Evolutionary conservation across 225 moss, liverwort and hornwort genomes (phyloP).

Genomic region (Physcomitrium patens): DNA sequence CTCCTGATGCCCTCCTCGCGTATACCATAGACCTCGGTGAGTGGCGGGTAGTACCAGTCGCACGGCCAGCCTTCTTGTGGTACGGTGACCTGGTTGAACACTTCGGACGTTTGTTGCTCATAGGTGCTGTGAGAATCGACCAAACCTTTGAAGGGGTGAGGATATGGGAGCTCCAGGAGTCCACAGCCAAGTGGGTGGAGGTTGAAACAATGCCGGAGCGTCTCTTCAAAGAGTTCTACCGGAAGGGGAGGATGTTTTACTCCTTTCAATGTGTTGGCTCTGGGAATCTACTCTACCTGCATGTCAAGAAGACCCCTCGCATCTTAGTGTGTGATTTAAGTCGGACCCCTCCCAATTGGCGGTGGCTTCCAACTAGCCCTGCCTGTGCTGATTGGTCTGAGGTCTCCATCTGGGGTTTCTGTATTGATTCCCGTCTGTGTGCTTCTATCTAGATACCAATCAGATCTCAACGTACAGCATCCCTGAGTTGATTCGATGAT

Average conservation of each 20-base stretch:
- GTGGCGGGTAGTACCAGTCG: constrained; percentile 56
- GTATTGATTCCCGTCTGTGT: constrained; percentile 56
- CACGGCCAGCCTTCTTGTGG: constrained; percentile 57
- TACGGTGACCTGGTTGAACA: constrained; percentile 63
- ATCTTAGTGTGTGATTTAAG: constrained; percentile 57
- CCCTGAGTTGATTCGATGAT: constrained; percentile 14
- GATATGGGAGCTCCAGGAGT: constrained; percentile 59
- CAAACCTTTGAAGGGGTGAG: constrained; percentile 64
- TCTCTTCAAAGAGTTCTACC: constrained; percentile 60
- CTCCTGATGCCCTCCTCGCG: constrained; percentile 61
- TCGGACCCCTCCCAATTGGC: constrained; percentile 45
- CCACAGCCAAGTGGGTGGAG: constrained; percentile 51
- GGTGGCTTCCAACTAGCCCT: constrained; percentile 61
- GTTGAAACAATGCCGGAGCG: constrained; percentile 59
- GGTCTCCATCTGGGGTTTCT: constrained; percentile 69
- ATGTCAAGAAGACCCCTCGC: constrained; percentile 61
- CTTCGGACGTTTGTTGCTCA: constrained; percentile 45
- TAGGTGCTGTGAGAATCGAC: constrained; percentile 56
- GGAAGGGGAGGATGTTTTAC: constrained; percentile 67
- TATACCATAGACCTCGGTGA: constrained; percentile 47
- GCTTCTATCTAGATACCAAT: constrained; percentile 37
- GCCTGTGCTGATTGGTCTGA: constrained; percentile 68
- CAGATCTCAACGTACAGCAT: constrained; percentile 1
- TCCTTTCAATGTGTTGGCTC: constrained; percentile 66
- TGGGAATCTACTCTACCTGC: constrained; percentile 58